Percentiles rank a stretch among this genome's conserved stretches.
Evolutionary conservation across 1,284 basidiomycete species (phyloP).

Genomic region (Mixia osmundae): DNA sequence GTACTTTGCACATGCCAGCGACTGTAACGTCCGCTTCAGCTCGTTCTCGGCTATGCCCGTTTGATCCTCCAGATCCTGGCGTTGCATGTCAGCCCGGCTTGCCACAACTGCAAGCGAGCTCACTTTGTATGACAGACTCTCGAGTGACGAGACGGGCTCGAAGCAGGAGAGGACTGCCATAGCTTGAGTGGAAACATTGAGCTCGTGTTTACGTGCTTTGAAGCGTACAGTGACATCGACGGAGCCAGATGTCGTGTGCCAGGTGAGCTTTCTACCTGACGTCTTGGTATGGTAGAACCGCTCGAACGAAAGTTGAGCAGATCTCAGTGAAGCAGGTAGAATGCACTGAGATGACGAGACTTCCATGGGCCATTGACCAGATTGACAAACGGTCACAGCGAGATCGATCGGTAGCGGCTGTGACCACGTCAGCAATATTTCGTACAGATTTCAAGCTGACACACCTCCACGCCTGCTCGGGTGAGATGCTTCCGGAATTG

Average conservation of each 20-base stretch:
- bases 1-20: constrained; percentile 89
- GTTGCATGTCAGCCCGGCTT: background rate
- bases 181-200: constrained; percentile 81
- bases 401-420: constrained; percentile 52
- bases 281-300: constrained; percentile 73
- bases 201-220: constrained; percentile 54
- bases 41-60: constrained; percentile 55
- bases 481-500: constrained; percentile 33
- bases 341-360: too few relatives aligned
- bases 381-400: constrained; percentile 69
- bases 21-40: constrained; percentile 75
- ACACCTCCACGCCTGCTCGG: constrained; percentile 25
- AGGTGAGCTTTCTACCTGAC: constrained; percentile 69
- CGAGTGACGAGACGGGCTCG: constrained; percentile 41
- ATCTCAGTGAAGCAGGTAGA: too few relatives aligned
- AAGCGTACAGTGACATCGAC: constrained; percentile 73
- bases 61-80: constrained; percentile 30
- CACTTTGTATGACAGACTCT: constrained; percentile 49
- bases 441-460: constrained; percentile 14
- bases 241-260: constrained; percentile 80
- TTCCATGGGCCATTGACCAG: constrained; percentile 70
- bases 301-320: too few relatives aligned
- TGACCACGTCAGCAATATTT: constrained; percentile 1
- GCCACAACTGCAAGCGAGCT: constrained; percentile 9
- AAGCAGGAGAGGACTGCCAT: constrained; percentile 75